These are phyloP conservation scores for Petrea volubilis DNA, from an alignment of 257 asterid genomes.

Conservation along the genomic window DNA sequence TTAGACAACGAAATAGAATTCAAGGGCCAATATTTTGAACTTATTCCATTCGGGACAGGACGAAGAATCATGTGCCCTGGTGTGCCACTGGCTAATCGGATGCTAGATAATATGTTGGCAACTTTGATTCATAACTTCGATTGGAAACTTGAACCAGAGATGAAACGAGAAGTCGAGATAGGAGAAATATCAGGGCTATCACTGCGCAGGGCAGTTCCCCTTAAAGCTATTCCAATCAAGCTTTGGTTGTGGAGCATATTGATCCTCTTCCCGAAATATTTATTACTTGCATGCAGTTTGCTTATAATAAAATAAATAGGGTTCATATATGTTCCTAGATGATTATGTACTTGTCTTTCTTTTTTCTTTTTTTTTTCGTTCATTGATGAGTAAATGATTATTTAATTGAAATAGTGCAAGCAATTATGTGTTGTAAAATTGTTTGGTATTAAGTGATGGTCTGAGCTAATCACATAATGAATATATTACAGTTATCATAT, in stretches of 20 bases:
- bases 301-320: too few species aligned
- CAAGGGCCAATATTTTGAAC: slow-evolving; percentile 37
- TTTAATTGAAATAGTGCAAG: too few species aligned
- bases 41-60: slow-evolving; percentile 39
- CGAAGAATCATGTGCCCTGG: slow-evolving; percentile 34
- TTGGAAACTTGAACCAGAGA: slow-evolving; percentile 18
- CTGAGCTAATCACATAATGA: too few species aligned
- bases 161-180: neutral
- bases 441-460: too few species aligned
- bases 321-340: too few species aligned
- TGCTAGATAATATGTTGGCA: slow-evolving; percentile 26
- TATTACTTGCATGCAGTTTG: too few species aligned
- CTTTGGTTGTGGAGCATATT: neutral
- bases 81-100: slow-evolving; percentile 24
- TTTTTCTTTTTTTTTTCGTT: too few species aligned
- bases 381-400: too few species aligned
- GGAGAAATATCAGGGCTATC: slow-evolving; percentile 13
- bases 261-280: neutral
- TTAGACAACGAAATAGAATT: slow-evolving; percentile 14
- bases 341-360: too few species aligned
- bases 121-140: slow-evolving; percentile 33
- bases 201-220: neutral
- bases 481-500: too few species aligned
- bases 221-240: slow-evolving; percentile 18
- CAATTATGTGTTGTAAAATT: too few species aligned